phyloP scores from a whole-genome alignment of 2,329 filamentous ascomycete species.

The Epichloe amarillans region DNA sequence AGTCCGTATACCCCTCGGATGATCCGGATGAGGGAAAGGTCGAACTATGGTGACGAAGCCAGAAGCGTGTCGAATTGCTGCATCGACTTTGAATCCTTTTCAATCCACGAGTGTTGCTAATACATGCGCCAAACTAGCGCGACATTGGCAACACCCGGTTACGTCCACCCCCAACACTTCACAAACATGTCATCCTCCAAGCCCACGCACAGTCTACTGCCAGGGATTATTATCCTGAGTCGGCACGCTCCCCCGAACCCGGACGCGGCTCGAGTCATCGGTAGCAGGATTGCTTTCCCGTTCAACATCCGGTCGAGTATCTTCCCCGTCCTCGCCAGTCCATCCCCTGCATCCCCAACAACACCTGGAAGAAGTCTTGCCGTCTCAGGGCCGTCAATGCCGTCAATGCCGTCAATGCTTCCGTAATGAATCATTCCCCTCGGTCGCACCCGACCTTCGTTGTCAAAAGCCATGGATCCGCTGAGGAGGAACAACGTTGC shows the following conservation, averaged over 20 bases:
- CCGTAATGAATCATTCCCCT: conserved; percentile 1
- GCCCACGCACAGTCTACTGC: not conserved
- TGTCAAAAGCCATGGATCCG: not conserved
- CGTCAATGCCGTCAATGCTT: not conserved
- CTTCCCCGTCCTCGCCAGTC: not conserved
- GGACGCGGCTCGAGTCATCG: not conserved
- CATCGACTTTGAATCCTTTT: no score
- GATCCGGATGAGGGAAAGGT: no score
- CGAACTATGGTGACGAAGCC: no score
- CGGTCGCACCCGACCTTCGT: not conserved
- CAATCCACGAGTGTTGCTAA: no score
- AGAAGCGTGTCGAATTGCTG: no score
- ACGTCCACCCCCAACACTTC: no score
- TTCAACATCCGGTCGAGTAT: not conserved
- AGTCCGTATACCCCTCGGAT: no score
- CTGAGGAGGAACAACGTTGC: not conserved
- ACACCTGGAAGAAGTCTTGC: conserved; percentile 1
- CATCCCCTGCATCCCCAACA: not conserved
- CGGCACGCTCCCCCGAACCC: not conserved
- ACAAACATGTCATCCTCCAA: not conserved
- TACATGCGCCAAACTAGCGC: no score
- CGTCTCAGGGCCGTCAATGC: not conserved
- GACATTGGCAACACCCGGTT: no score
- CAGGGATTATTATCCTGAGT: not conserved
- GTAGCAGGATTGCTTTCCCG: not conserved